Percentiles rank a stretch among this genome's conserved stretches.
Evolutionary conservation across 2,329 filamentous ascomycete genomes (phyloP).

Genomic region (Sarocladiaceae sp.): DNA sequence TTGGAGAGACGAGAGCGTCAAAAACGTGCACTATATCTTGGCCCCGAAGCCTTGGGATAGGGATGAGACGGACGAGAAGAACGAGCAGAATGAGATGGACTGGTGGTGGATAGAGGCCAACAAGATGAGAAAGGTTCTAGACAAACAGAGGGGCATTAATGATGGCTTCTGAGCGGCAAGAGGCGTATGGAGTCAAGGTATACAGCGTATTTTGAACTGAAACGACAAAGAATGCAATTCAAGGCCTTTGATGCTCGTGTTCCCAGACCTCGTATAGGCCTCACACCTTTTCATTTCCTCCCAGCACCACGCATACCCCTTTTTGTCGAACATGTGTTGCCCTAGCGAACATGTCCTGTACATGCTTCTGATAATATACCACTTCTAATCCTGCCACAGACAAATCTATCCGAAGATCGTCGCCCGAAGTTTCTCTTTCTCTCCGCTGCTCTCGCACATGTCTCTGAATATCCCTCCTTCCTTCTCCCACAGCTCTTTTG

Average conservation of each 20-base stretch:
- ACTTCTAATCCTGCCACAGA: neutral
- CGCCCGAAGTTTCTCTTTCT: constrained; percentile 44
- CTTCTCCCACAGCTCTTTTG: constrained; percentile 53
- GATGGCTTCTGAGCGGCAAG: neutral
- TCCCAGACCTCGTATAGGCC: too few species aligned
- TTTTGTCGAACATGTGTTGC: too few species aligned
- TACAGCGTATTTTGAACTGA: too few species aligned
- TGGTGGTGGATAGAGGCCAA: constrained; percentile 51
- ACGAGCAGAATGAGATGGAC: constrained; percentile 37
- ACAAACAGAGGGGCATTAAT: constrained; percentile 32
- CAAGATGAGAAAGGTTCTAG: constrained; percentile 33
- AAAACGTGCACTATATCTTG: constrained; percentile 57
- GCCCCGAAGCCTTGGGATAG: constrained; percentile 58
- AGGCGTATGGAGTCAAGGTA: too few species aligned
- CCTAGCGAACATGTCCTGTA: too few species aligned
- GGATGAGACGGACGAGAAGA: constrained; percentile 36
- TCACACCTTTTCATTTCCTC: too few species aligned
- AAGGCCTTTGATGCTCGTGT: too few species aligned
- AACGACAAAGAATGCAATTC: too few species aligned
- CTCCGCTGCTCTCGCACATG: constrained; percentile 58
- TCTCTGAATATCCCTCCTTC: constrained; percentile 49
- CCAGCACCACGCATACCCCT: too few species aligned
- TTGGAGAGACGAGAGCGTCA: constrained; percentile 52
- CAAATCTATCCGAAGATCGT: constrained; percentile 31
- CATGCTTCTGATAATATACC: too few species aligned